These are phyloP conservation scores for Blastobotrys serpentis DNA, from an alignment of 1,139 yeast genomes.

Conservation along the genomic window DNA sequence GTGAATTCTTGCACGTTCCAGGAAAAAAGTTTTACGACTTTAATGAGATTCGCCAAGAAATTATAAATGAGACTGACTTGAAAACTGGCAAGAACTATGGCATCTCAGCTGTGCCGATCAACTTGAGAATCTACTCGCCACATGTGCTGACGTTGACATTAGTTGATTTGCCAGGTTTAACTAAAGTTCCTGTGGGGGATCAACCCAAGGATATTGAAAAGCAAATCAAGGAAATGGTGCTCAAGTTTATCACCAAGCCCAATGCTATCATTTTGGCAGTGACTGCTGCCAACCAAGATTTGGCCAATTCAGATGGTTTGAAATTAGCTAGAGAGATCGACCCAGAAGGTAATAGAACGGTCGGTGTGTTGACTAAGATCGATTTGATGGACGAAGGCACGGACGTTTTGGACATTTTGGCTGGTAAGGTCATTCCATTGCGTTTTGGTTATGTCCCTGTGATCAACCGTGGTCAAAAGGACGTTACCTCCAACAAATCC, in stretches of 20 bases:
- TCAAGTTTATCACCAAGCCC: conserved; percentile 92
- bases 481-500: conserved; percentile 82
- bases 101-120: conserved; percentile 88
- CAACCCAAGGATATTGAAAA: conserved; percentile 97
- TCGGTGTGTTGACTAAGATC: conserved; percentile 95
- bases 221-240: conserved; percentile 90
- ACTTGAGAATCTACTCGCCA: conserved; percentile 91
- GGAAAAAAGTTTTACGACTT: conserved; percentile 84
- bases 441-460: conserved; percentile 97
- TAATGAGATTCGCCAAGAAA: conserved; percentile 87
- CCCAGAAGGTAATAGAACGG: conserved; percentile 94
- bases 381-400: conserved; percentile 98
- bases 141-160: conserved; percentile 92
- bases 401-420: conserved; percentile 95
- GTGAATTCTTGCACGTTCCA: conserved; percentile 93
- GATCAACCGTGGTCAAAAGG: conserved; percentile 96
- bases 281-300: conserved; percentile 95
- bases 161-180: conserved; percentile 96
- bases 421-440: conserved; percentile 93
- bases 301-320: conserved; percentile 96
- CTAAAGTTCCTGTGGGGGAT: conserved; percentile 99
- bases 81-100: conserved; percentile 93
- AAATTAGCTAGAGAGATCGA: conserved; percentile 97
- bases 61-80: conserved; percentile 89
- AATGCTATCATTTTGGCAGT: conserved; percentile 94